Conservation (phyloP, 1,284 basidiomycete species). For the Schizophyllum amplum region DNA sequence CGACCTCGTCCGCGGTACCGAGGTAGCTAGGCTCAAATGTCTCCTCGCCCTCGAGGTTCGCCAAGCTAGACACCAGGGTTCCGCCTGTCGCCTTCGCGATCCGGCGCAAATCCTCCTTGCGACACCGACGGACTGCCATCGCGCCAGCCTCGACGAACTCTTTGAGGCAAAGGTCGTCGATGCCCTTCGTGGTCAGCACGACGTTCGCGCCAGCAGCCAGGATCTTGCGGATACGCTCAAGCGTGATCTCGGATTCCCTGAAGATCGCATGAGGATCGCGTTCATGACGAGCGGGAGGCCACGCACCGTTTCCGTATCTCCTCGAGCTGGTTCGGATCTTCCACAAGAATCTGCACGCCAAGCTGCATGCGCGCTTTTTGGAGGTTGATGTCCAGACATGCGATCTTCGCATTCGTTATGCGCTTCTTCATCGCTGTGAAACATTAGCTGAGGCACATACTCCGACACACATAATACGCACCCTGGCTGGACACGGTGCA, state of each 20-base stretch:
- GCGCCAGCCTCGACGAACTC: slow-evolving; percentile 99
- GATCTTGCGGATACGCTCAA: slow-evolving; percentile 96
- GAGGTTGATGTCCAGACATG: slow-evolving; percentile 97
- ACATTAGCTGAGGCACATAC: neutral
- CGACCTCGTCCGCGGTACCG: slow-evolving; percentile 91
- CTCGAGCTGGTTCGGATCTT: slow-evolving; percentile 95
- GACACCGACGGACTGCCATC: slow-evolving; percentile 96
- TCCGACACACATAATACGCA: slow-evolving; percentile 24
- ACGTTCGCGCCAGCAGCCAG: slow-evolving; percentile 96
- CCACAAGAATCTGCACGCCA: slow-evolving; percentile 96
- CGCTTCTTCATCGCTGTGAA: slow-evolving; percentile 92
- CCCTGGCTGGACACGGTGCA: slow-evolving; percentile 99
- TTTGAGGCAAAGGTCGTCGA: slow-evolving; percentile 96
- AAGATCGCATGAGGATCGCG: slow-evolving; percentile 6
- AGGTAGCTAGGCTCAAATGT: slow-evolving; percentile 91
- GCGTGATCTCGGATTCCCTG: slow-evolving; percentile 93
- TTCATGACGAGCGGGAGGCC: slow-evolving; percentile 1
- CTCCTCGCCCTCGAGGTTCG: slow-evolving; percentile 97
- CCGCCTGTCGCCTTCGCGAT: slow-evolving; percentile 98
- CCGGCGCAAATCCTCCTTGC: slow-evolving; percentile 94
- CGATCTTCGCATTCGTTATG: slow-evolving; percentile 91
- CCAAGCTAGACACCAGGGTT: slow-evolving; percentile 86
- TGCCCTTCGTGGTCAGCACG: slow-evolving; percentile 96
- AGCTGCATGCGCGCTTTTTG: slow-evolving; percentile 98
- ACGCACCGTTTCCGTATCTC: slow-evolving; percentile 86